Evolutionary conservation across 768 basidiomycete species (phyloP).

Genomic region (Rhizopogon sp.): DNA sequence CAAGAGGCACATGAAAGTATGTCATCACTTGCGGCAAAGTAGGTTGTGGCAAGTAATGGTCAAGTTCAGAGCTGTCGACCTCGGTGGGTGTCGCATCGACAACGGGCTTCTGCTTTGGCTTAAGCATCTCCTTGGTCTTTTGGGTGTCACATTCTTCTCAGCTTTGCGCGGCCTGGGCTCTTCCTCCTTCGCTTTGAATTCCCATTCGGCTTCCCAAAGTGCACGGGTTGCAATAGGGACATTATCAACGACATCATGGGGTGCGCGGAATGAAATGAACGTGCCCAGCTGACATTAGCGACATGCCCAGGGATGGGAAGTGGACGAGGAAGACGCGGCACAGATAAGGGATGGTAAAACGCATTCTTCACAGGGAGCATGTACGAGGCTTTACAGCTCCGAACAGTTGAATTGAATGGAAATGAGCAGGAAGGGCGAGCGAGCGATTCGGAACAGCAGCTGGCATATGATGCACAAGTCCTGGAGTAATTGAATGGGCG

Average conservation of each 20-base stretch:
- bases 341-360: slow-evolving; percentile 40
- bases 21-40: slow-evolving; percentile 46
- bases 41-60: slow-evolving; percentile 55
- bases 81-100: not conserved
- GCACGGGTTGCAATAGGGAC: slow-evolving; percentile 74
- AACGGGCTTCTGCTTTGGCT: slow-evolving; percentile 13
- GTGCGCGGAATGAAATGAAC: slow-evolving; percentile 69
- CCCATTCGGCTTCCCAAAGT: slow-evolving; percentile 70
- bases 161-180: slow-evolving; percentile 18
- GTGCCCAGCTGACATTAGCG: slow-evolving; percentile 71
- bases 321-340: slow-evolving; percentile 55
- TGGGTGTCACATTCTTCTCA: slow-evolving; percentile 13
- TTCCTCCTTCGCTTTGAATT: slow-evolving; percentile 47
- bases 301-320: slow-evolving; percentile 43
- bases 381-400: slow-evolving; percentile 48
- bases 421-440: slow-evolving; percentile 8
- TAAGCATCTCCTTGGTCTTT: slow-evolving; percentile 25
- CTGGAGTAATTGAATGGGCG: slow-evolving; percentile 53
- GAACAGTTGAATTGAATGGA: slow-evolving; percentile 18
- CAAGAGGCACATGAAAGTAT: slow-evolving; percentile 68
- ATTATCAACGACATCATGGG: slow-evolving; percentile 76
- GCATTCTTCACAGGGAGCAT: slow-evolving; percentile 52
- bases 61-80: slow-evolving; percentile 37
- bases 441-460: slow-evolving; percentile 5
- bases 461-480: slow-evolving; percentile 30